These are phyloP conservation scores for Gryganskiella cystojenkinii DNA, from an alignment of 192 early-diverging fungal species.

Conservation along the genomic window DNA sequence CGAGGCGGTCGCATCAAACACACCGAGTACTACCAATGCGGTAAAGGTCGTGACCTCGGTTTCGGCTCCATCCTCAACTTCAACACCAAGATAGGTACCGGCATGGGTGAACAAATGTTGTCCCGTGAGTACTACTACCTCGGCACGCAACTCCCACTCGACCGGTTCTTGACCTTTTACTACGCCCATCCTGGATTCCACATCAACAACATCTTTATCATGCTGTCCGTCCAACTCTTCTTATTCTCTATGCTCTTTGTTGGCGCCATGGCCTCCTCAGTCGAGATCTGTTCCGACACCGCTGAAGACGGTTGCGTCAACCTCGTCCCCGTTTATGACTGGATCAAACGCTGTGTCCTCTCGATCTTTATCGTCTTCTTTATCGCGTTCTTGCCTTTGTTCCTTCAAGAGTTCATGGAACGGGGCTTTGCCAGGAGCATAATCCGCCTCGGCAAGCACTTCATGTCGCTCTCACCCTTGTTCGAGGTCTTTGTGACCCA, in stretches of 20 bases:
- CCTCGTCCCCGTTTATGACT: constrained; percentile 78
- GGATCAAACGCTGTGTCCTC: constrained; percentile 85
- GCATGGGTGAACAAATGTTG: constrained; percentile 94
- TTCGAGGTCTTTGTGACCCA: constrained; percentile 91
- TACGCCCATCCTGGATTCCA: constrained; percentile 93
- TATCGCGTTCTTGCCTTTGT: constrained; percentile 84
- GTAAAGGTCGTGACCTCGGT: constrained; percentile 91
- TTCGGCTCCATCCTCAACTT: constrained; percentile 92
- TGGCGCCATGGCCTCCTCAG: constrained; percentile 73
- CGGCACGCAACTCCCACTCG: constrained; percentile 84
- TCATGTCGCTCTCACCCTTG: constrained; percentile 83
- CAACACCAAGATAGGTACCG: constrained; percentile 90
- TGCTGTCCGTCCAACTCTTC: constrained; percentile 84
- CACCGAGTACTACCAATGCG: constrained; percentile 92
- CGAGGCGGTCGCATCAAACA: constrained; percentile 91
- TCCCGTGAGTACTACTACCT: constrained; percentile 94
- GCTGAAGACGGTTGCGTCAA: constrained; percentile 78
- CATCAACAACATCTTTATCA: constrained; percentile 90
- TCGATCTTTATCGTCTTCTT: constrained; percentile 86
- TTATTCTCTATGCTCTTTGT: constrained; percentile 83
- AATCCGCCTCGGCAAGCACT: constrained; percentile 80
- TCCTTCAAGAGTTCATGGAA: constrained; percentile 86
- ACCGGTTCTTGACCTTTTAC: constrained; percentile 89
- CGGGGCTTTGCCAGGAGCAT: constrained; percentile 79
- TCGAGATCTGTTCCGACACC: constrained; percentile 66